Conservation (phyloP, 1,284 basidiomycete genomes). For the Fomitiporia mediterranea region DNA sequence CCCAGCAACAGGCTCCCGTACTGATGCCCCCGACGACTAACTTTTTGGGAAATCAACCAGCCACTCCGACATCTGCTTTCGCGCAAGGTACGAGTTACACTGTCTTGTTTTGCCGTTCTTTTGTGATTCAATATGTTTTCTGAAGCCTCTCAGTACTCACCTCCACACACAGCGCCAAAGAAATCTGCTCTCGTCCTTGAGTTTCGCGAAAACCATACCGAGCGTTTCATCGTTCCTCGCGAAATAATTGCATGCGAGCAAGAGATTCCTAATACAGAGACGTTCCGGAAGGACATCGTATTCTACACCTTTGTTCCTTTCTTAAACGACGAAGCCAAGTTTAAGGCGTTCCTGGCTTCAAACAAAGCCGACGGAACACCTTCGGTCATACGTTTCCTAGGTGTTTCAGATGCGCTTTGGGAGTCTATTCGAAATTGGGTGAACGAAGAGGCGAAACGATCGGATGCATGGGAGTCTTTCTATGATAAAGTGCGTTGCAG, state of each 20-base stretch:
- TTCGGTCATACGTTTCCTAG: conserved; percentile 2
- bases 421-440: conserved; percentile 13
- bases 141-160: not conserved
- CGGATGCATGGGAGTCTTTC: conserved; percentile 9
- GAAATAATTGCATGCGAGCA: conserved; percentile 46
- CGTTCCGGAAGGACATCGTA: conserved; percentile 13
- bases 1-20: not conserved
- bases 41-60: not conserved
- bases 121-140: conserved; percentile 1
- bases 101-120: not conserved
- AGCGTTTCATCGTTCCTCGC: conserved; percentile 63
- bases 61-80: conserved; percentile 2
- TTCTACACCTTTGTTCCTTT: conserved; percentile 16
- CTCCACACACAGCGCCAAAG: conserved; percentile 28
- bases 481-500: conserved; percentile 14
- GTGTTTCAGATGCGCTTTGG: conserved; percentile 5
- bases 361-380: not conserved
- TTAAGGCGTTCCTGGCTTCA: not conserved
- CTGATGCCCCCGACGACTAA: not conserved
- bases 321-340: not conserved
- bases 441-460: conserved; percentile 12
- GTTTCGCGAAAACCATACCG: conserved; percentile 55
- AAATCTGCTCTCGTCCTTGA: conserved; percentile 67
- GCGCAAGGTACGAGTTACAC: conserved; percentile 3
- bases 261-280: not conserved